Base-by-base conservation (phyloP, 257 asterid species). In the Petunia secreta region DNA sequence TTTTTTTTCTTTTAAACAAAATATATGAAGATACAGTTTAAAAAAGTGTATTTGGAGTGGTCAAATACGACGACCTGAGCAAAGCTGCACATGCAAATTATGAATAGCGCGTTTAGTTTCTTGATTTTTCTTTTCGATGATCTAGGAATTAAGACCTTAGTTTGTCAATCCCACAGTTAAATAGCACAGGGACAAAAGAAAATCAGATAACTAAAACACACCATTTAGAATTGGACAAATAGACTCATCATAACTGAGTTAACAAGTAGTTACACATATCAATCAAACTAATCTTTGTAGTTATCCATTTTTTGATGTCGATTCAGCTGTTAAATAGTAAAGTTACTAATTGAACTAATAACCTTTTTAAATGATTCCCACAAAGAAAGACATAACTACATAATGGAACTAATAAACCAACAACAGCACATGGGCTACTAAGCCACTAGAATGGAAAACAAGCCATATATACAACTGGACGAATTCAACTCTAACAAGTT, bases 251-350 rank as follows among this genome's bases (percentile, higher is more conserved):
- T 50, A 50, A 54, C 15, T 6, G 38, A n/a, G 41, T 71, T 25
- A 11, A 48, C 38, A 78, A 57, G 78, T 52, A 57, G 78, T 52
- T 80, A 54, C 60, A 75, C 14, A 73, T 53, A 54, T 40, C n/a
- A 10, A 43, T 82, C 84, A 87, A 63, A 80, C 73, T 80, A 79
- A 48, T n/a, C 10, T 5, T 71, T 71, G 60, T 25, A 48, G 60
- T 34, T 71, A 48, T 71, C 77, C 60, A 71, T 71, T 43, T 34
- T 48, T 34, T 71, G 34, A 3, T 11, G 62, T 71, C 44, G 6
- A 48, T 34, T 71, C 11, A 69, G 3, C 40, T 69, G 43, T 25
- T 69, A 34, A 25, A 48, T 34, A 11, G 25, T 68, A 39, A 7
- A 66, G 36, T 36, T 4, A 66, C 38, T 11, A 2, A 6, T 66